Percentiles rank a stretch among this genome's conserved stretches.
These are phyloP conservation scores for Ceratobasidium sp. DNA, from an alignment of 1,284 basidiomycete species.

Conservation along the genomic window DNA sequence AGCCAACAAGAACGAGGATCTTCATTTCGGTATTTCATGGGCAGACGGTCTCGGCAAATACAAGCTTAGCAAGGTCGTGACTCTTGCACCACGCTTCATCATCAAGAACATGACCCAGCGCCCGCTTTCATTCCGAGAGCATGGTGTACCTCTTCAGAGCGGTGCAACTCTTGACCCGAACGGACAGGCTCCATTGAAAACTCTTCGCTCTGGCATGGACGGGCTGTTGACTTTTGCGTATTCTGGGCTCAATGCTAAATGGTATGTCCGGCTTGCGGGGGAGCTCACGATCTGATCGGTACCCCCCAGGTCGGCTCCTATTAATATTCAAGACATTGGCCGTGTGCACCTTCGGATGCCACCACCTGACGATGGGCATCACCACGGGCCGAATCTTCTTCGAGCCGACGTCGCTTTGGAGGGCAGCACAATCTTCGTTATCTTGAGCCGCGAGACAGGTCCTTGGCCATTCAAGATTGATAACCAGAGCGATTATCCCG, in stretches of 20 bases:
- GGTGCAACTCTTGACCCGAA: constrained; percentile 75
- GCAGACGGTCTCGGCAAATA: constrained; percentile 96
- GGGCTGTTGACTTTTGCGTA: constrained; percentile 87
- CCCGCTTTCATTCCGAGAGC: constrained; percentile 86
- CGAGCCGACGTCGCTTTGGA: constrained; percentile 88
- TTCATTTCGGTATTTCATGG: constrained; percentile 93
- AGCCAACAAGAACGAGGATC: constrained; percentile 77
- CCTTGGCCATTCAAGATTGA: constrained; percentile 93
- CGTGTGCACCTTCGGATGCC: constrained; percentile 81
- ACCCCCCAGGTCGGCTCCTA: constrained; percentile 84
- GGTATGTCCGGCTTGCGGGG: constrained; percentile 66
- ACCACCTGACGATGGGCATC: constrained; percentile 56
- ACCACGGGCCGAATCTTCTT: constrained; percentile 71
- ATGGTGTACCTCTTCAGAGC: constrained; percentile 79
- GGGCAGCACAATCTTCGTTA: constrained; percentile 91
- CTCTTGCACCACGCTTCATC: constrained; percentile 90
- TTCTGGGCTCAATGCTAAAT: constrained; percentile 85
- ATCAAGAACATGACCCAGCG: constrained; percentile 85
- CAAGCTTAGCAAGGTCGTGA: constrained; percentile 95
- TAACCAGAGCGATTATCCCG: constrained; percentile 84
- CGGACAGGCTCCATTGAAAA: constrained; percentile 78
- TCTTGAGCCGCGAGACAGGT: constrained; percentile 75
- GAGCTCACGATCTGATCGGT: background rate
- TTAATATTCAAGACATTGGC: constrained; percentile 94
- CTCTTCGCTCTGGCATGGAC: constrained; percentile 75